A percentile compares a stretch with the other conserved stretches of the same genome.
phyloP scores from a whole-genome alignment of 2,329 filamentous ascomycete genomes.

The Alternaria arborescens region DNA sequence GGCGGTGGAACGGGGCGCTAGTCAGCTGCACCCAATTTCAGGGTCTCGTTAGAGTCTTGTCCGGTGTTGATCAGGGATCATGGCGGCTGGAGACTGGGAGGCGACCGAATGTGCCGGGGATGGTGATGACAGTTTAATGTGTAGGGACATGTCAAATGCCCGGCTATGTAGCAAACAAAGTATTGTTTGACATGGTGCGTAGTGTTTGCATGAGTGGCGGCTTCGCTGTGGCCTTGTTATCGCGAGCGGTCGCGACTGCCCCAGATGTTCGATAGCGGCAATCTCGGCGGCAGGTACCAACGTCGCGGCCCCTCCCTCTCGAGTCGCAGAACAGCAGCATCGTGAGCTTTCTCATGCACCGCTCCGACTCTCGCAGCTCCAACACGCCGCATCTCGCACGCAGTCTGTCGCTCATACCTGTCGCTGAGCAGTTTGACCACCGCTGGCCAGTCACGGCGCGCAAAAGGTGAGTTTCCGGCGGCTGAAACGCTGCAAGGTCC shows the following conservation, averaged over 20 bases:
- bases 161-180: slow-evolving; percentile 1
- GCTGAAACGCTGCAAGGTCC: slow-evolving; percentile 50
- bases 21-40: slow-evolving; percentile 12
- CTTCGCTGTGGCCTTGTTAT: slow-evolving; percentile 4
- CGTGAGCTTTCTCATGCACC: slow-evolving; percentile 16
- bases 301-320: slow-evolving; percentile 10
- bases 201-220: not conserved
- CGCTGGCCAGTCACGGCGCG: slow-evolving; percentile 33
- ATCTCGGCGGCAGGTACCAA: slow-evolving; percentile 29
- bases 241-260: slow-evolving; percentile 11
- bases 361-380: slow-evolving; percentile 25
- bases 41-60: slow-evolving; percentile 10
- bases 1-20: slow-evolving; percentile 4
- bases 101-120: not conserved
- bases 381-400: slow-evolving; percentile 29
- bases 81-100: slow-evolving; percentile 4
- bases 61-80: slow-evolving; percentile 1
- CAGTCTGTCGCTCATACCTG: slow-evolving; percentile 33
- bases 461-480: slow-evolving; percentile 29
- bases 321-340: slow-evolving; percentile 10
- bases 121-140: not conserved
- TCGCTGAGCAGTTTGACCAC: slow-evolving; percentile 32
- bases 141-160: not conserved
- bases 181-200: not conserved
- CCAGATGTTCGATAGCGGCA: slow-evolving; percentile 23